phyloP scores from a whole-genome alignment of 495 filamentous ascomycete species.

The Hypoxylon lienhwacheense region DNA sequence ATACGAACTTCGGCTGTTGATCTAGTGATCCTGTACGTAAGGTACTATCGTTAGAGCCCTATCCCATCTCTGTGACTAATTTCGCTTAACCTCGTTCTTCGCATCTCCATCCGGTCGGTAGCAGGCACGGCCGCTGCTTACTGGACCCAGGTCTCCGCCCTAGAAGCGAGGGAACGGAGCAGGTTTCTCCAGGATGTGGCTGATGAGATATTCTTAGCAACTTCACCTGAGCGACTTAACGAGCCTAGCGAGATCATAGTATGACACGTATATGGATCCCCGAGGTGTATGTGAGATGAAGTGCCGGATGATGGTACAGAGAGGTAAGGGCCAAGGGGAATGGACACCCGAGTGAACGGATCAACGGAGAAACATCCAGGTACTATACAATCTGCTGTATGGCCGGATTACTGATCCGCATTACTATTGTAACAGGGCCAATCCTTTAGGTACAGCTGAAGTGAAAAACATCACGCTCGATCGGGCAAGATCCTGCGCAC shows the following conservation, averaged over 20 bases:
- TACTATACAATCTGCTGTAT: not conserved
- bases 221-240: not conserved
- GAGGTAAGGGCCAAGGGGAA: not conserved
- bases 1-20: no score
- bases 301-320: not conserved
- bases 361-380: slow-evolving; percentile 2
- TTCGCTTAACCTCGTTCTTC: no score
- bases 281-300: not conserved
- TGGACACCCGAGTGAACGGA: not conserved
- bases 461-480: not conserved
- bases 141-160: not conserved
- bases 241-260: not conserved
- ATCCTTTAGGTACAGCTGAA: slow-evolving; percentile 1
- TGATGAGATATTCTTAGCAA: slow-evolving; percentile 4
- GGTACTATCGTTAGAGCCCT: no score
- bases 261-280: not conserved
- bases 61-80: no score
- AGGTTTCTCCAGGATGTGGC: not conserved
- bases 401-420: not conserved
- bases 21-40: no score
- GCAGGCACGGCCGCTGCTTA: not conserved
- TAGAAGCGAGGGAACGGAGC: not conserved
- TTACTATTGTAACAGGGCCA: not conserved
- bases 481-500: no score
- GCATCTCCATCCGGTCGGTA: not conserved